Evolutionary conservation across 441 rosid species (phyloP).

Genomic region (Erodium texanum): DNA sequence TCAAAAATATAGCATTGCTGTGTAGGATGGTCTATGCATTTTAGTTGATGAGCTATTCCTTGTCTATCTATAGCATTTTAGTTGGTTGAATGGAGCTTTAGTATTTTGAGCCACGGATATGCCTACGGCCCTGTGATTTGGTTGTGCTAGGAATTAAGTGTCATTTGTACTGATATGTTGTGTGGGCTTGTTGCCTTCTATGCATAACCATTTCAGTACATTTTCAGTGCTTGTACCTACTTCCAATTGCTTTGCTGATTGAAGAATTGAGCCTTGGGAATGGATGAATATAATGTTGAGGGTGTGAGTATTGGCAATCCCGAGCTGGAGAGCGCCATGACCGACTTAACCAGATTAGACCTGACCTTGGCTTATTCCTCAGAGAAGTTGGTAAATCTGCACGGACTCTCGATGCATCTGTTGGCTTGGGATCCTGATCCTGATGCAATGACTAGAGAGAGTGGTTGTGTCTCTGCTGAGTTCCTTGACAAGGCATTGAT

Average conservation of each 20-base stretch:
- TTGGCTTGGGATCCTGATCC: conserved; percentile 57
- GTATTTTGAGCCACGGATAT: too few species aligned
- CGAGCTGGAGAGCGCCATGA: conserved; percentile 34
- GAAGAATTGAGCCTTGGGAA: conserved; percentile 18
- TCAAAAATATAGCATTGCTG: too few species aligned
- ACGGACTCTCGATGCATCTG: conserved; percentile 66
- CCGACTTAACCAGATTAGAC: conserved; percentile 37
- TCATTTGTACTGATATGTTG: too few species aligned
- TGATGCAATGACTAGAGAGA: conserved; percentile 34
- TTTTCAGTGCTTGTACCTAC: neutral
- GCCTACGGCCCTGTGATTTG: too few species aligned
- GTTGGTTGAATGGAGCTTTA: too few species aligned
- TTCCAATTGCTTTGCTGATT: neutral
- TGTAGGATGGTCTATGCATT: too few species aligned
- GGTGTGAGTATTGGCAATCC: conserved; percentile 5
- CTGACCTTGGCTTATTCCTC: conserved; percentile 42
- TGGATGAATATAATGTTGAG: conserved; percentile 19
- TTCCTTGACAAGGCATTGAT: conserved; percentile 61
- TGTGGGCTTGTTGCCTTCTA: neutral
- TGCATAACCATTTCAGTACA: neutral
- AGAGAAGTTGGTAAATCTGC: conserved; percentile 59
- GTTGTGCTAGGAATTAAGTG: too few species aligned
- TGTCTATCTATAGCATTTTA: too few species aligned
- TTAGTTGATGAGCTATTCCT: too few species aligned
- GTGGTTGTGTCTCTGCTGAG: conserved; percentile 29